phyloP scores from a whole-genome alignment of 345 rosid species.

The Euclidium syriacum region DNA sequence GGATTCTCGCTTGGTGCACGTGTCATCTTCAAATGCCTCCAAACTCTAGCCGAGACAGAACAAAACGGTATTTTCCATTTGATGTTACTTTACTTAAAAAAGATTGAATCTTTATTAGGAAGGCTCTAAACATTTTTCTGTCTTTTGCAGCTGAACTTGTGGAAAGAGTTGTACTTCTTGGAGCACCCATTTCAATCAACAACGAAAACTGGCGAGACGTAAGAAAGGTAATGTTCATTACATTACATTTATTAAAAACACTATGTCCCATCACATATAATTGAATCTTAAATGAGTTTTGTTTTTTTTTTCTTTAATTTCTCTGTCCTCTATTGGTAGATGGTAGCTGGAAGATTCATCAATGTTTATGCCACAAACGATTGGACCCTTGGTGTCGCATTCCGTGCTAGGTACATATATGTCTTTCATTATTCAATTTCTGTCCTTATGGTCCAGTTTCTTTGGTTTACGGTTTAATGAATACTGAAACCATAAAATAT shows the following conservation, averaged over 20 bases:
- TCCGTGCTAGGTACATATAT: slow-evolving; percentile 77
- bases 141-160: slow-evolving; percentile 71
- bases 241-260: slow-evolving; percentile 1
- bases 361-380: slow-evolving; percentile 84
- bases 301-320: not conserved
- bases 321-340: slow-evolving; percentile 36
- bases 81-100: too few species aligned
- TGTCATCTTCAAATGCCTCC: slow-evolving; percentile 85
- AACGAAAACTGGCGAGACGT: slow-evolving; percentile 86
- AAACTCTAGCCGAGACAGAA: slow-evolving; percentile 76
- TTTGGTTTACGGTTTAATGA: too few species aligned
- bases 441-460: too few species aligned
- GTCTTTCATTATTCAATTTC: not conserved
- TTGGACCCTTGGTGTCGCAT: slow-evolving; percentile 94
- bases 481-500: too few species aligned
- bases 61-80: slow-evolving; percentile 54
- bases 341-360: slow-evolving; percentile 96
- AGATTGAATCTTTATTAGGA: not conserved
- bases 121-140: not conserved
- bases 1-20: slow-evolving; percentile 96
- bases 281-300: not conserved
- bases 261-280: not conserved
- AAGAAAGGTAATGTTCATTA: slow-evolving; percentile 54
- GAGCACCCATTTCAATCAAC: slow-evolving; percentile 78
- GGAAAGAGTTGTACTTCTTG: slow-evolving; percentile 90